Conservation (phyloP, 257 asterid species). For the Lantana camara region DNA sequence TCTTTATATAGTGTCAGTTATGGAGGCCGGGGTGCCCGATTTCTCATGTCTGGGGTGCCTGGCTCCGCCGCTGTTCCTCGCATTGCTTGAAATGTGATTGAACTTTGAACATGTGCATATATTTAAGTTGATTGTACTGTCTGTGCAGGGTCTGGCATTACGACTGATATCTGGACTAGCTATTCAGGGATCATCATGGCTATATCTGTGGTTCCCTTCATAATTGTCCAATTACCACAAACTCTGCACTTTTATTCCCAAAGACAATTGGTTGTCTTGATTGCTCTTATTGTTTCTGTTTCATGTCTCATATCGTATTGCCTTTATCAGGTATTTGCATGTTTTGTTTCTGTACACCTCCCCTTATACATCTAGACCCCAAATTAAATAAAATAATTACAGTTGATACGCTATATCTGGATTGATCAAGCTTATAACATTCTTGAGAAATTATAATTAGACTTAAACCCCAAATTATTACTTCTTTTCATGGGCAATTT, state of each 20-base stretch:
- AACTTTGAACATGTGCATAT: not conserved
- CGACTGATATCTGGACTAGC: constrained; percentile 78
- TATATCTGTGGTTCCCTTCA: constrained; percentile 63
- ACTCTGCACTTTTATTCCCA: constrained; percentile 48
- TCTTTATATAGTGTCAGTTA: too few species aligned
- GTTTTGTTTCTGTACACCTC: too few species aligned
- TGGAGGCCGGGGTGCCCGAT: too few species aligned
- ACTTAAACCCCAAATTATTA: too few species aligned
- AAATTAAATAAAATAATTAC: too few species aligned
- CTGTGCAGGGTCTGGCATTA: constrained; percentile 68
- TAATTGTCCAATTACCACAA: constrained; percentile 70
- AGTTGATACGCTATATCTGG: too few species aligned
- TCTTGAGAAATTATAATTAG: too few species aligned
- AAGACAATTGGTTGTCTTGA: constrained; percentile 57
- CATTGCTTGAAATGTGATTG: not conserved
- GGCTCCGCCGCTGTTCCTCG: too few species aligned
- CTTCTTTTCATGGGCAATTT: too few species aligned
- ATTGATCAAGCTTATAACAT: too few species aligned
- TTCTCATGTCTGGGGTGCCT: too few species aligned
- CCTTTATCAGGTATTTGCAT: constrained; percentile 64
- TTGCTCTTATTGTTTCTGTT: constrained; percentile 60
- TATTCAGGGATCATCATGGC: constrained; percentile 73
- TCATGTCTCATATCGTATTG: constrained; percentile 59
- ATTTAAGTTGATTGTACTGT: constrained; percentile 14
- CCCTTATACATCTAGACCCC: too few species aligned